Conservation (phyloP, 345 rosid genomes). For the Moricandia arvensis region DNA sequence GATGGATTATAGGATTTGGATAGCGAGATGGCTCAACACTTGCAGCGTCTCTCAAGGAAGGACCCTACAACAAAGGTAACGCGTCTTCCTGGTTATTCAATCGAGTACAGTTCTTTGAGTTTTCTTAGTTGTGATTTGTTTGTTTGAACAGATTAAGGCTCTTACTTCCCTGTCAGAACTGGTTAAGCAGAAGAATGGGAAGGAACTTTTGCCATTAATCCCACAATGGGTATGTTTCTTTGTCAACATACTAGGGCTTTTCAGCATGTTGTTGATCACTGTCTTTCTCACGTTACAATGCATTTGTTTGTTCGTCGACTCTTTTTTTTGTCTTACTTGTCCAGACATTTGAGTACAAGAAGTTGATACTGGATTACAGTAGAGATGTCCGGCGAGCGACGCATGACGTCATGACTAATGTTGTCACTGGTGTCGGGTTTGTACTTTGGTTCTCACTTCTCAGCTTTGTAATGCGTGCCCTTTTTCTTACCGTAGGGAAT, state of each 20-base stretch:
- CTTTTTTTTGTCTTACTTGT: constrained; percentile 4
- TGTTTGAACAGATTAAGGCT: constrained; percentile 79
- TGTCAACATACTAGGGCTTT: not conserved
- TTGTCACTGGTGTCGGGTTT: constrained; percentile 77
- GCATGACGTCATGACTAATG: constrained; percentile 73
- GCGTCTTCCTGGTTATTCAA: not conserved
- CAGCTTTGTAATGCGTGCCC: not conserved
- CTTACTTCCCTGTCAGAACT: constrained; percentile 58
- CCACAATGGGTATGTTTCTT: constrained; percentile 86
- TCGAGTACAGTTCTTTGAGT: constrained; percentile 1
- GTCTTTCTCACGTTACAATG: constrained; percentile 8
- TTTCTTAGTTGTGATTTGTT: constrained; percentile 9
- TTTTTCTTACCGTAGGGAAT: not conserved
- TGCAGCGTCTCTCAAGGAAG: constrained; percentile 82
- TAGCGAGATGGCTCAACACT: constrained; percentile 75
- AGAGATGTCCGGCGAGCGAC: constrained; percentile 97
- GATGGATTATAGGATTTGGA: constrained; percentile 60
- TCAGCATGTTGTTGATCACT: not conserved
- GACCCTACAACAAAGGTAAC: constrained; percentile 88
- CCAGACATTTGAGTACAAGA: constrained; percentile 88
- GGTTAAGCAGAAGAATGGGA: constrained; percentile 72
- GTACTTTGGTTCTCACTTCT: constrained; percentile 32
- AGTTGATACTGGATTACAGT: constrained; percentile 78
- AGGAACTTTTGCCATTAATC: constrained; percentile 59
- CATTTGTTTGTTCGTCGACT: not conserved